phyloP scores from a whole-genome alignment of 2,329 filamentous ascomycete species.

The Aspergillaceae sp. region DNA sequence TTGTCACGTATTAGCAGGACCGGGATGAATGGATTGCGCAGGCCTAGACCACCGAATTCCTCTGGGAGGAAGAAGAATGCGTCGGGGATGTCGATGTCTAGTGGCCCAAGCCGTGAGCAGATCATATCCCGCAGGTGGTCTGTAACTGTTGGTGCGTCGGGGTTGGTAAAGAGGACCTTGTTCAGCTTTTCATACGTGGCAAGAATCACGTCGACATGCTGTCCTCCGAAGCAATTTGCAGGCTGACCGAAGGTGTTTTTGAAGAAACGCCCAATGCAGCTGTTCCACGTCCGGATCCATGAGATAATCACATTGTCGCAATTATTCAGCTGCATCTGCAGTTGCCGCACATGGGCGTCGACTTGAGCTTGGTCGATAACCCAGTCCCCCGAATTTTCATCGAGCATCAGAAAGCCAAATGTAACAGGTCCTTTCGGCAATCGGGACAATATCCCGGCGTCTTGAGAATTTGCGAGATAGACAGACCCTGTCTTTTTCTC shows the following conservation, averaged over 20 bases:
- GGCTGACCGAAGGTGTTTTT: slow-evolving; percentile 44
- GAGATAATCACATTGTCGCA: slow-evolving; percentile 42
- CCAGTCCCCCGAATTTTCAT: slow-evolving; percentile 27
- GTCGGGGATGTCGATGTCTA: slow-evolving; percentile 32
- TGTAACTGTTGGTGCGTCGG: slow-evolving; percentile 32
- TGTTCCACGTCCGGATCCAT: slow-evolving; percentile 50
- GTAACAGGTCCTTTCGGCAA: slow-evolving; percentile 44
- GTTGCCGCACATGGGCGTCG: slow-evolving; percentile 31
- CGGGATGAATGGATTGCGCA: slow-evolving; percentile 41
- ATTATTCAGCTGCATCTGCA: slow-evolving; percentile 31
- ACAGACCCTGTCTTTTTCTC: slow-evolving; percentile 37
- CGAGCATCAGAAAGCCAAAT: slow-evolving; percentile 44
- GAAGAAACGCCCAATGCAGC: slow-evolving; percentile 45
- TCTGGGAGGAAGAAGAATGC: slow-evolving; percentile 42
- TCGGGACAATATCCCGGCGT: slow-evolving; percentile 15
- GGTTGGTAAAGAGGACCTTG: slow-evolving; percentile 30
- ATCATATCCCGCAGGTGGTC: slow-evolving; percentile 24
- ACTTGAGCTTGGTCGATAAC: slow-evolving; percentile 32
- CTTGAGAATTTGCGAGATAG: slow-evolving; percentile 18
- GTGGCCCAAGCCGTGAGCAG: slow-evolving; percentile 39
- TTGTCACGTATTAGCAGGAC: slow-evolving; percentile 31
- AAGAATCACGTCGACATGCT: slow-evolving; percentile 43
- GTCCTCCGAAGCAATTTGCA: slow-evolving; percentile 41
- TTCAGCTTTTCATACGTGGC: slow-evolving; percentile 41
- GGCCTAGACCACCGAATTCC: slow-evolving; percentile 39